phyloP scores from a whole-genome alignment of 1,284 basidiomycete species.

The Fomitopsis schrenkii region DNA sequence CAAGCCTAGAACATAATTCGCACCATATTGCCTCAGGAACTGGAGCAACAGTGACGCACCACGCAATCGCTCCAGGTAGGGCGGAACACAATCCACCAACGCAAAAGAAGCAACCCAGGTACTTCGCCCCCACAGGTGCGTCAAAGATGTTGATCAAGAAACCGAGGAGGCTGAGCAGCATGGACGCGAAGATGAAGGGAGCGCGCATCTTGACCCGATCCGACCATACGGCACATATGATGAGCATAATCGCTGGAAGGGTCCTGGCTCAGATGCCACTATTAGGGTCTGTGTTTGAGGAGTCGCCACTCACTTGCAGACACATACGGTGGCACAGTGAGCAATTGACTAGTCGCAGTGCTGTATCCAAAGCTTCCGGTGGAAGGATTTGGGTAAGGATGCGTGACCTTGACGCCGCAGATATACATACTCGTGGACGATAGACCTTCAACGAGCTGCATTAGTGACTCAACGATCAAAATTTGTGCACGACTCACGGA shows the following conservation, averaged over 20 bases:
- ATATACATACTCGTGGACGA: conserved; percentile 20
- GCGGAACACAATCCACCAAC: conserved; percentile 57
- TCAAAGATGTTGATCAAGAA: conserved; percentile 63
- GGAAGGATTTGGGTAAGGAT: no score
- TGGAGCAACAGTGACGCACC: conserved; percentile 38
- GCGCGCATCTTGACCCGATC: conserved; percentile 55
- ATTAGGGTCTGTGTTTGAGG: no score
- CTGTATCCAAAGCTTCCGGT: conserved; percentile 42
- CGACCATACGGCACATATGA: conserved; percentile 53
- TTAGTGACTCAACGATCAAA: neutral
- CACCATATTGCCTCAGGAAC: no score
- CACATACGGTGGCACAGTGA: conserved; percentile 69
- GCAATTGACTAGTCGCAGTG: conserved; percentile 55
- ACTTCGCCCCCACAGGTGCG: conserved; percentile 49
- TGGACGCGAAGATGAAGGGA: conserved; percentile 57
- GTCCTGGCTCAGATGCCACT: neutral
- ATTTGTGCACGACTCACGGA: conserved; percentile 55
- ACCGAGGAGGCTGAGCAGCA: conserved; percentile 50
- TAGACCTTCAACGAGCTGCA: neutral
- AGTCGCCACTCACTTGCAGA: conserved; percentile 43
- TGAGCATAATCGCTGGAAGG: conserved; percentile 46
- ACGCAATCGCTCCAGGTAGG: conserved; percentile 64
- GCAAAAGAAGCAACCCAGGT: conserved; percentile 64
- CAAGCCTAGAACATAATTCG: conserved; percentile 42
- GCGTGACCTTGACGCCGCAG: no score